phyloP scores from a whole-genome alignment of 1,284 basidiomycete genomes.

The Irpex sp. region DNA sequence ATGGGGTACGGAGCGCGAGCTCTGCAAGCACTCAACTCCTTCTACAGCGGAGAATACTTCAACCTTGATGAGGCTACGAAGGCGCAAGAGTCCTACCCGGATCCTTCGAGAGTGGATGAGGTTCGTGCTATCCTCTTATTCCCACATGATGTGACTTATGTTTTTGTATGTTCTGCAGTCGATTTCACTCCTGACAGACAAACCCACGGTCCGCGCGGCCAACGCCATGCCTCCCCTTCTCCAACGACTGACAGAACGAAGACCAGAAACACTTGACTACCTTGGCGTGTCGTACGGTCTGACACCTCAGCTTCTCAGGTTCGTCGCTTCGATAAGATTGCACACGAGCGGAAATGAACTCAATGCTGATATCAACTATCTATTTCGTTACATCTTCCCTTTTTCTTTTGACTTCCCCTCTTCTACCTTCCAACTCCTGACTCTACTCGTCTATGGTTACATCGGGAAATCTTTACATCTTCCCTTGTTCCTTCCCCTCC shows the following conservation, averaged over 20 bases:
- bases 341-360: too few relatives aligned
- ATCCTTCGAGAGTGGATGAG: slow-evolving; percentile 55
- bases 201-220: slow-evolving; percentile 71
- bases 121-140: slow-evolving; percentile 34
- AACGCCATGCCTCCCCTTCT: slow-evolving; percentile 90
- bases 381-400: background rate
- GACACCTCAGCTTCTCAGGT: slow-evolving; percentile 83
- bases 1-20: slow-evolving; percentile 99
- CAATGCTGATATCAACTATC: background rate
- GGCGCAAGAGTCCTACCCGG: slow-evolving; percentile 58
- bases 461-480: too few relatives aligned
- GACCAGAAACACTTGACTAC: slow-evolving; percentile 92
- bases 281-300: slow-evolving; percentile 96
- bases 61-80: slow-evolving; percentile 75
- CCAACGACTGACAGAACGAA: slow-evolving; percentile 86
- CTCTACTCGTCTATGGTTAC: too few relatives aligned
- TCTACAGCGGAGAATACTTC: slow-evolving; percentile 92
- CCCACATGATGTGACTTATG: background rate
- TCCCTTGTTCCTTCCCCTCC: background rate
- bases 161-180: slow-evolving; percentile 22
- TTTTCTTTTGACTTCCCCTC: background rate
- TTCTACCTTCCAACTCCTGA: background rate
- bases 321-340: slow-evolving; percentile 6
- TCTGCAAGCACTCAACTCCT: slow-evolving; percentile 82
- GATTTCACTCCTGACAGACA: slow-evolving; percentile 63